phyloP scores from a whole-genome alignment of 2,329 filamentous ascomycete species.

The Fusarium odoratissimum region DNA sequence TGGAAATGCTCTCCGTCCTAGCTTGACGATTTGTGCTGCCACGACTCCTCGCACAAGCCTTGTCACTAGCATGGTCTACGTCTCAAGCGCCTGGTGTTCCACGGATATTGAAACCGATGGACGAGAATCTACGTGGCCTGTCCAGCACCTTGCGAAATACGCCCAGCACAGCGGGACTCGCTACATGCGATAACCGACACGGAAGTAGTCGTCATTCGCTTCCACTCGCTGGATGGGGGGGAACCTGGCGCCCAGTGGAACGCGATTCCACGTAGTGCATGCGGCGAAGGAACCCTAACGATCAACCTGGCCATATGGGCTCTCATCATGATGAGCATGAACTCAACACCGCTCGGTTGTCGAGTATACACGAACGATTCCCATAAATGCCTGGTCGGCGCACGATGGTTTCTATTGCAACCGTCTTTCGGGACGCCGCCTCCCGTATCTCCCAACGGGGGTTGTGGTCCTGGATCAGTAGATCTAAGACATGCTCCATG shows the following conservation, averaged over 20 bases:
- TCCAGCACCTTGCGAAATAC: not conserved
- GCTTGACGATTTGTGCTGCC: not conserved
- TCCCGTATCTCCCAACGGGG: not conserved
- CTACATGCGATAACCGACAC: not conserved
- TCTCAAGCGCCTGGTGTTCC: not conserved
- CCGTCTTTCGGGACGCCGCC: not conserved
- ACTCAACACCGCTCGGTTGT: not conserved
- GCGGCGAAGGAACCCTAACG: not conserved
- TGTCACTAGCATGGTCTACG: not conserved
- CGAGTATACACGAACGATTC: not conserved
- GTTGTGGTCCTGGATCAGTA: not conserved
- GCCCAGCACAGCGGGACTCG: not conserved
- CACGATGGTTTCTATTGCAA: not conserved
- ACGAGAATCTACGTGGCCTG: not conserved
- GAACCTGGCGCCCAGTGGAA: not conserved
- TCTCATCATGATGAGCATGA: not conserved
- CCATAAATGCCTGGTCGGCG: not conserved
- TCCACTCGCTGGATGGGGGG: not conserved
- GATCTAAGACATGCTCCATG: not conserved
- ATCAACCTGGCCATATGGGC: not conserved
- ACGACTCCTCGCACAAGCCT: not conserved
- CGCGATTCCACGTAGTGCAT: not conserved
- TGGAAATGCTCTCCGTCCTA: not conserved
- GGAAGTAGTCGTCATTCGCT: not conserved
- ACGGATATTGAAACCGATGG: not conserved